Conservation (phyloP, 306 rosid species). For the Lablab purpureus region DNA sequence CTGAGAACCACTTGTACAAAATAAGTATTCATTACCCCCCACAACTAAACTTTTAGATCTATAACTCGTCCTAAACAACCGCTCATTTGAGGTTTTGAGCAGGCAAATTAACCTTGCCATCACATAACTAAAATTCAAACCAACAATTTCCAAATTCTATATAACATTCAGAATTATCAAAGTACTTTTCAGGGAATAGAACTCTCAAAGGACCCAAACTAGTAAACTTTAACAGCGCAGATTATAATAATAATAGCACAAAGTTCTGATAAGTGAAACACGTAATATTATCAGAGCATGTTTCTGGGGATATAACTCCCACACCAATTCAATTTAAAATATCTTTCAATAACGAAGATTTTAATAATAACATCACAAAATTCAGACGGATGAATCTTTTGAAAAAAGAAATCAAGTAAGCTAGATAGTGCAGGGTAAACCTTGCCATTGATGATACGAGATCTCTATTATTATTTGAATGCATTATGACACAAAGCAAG, state of each 20-base stretch:
- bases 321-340: background rate
- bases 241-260: background rate
- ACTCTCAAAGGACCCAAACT: background rate
- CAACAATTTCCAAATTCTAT: background rate
- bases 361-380: slow-evolving; percentile 1
- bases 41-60: too few relatives aligned
- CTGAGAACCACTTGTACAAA: background rate
- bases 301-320: background rate
- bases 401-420: slow-evolving; percentile 10
- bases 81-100: background rate
- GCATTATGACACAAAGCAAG: slow-evolving; percentile 91
- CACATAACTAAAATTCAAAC: slow-evolving; percentile 17
- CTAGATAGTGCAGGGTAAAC: slow-evolving; percentile 51
- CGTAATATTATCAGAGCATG: background rate
- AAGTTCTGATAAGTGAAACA: background rate
- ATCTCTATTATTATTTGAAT: slow-evolving; percentile 91
- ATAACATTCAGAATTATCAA: slow-evolving; percentile 1
- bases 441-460: slow-evolving; percentile 87
- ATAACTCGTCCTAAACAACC: background rate
- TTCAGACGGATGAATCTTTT: slow-evolving; percentile 5
- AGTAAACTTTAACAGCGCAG: background rate
- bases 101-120: background rate
- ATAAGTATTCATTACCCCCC: too few relatives aligned
- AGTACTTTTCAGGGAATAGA: background rate
- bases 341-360: background rate